Base-by-base conservation (phyloP, 176 grass and related monocot genomes). In the Poa pratensis region DNA sequence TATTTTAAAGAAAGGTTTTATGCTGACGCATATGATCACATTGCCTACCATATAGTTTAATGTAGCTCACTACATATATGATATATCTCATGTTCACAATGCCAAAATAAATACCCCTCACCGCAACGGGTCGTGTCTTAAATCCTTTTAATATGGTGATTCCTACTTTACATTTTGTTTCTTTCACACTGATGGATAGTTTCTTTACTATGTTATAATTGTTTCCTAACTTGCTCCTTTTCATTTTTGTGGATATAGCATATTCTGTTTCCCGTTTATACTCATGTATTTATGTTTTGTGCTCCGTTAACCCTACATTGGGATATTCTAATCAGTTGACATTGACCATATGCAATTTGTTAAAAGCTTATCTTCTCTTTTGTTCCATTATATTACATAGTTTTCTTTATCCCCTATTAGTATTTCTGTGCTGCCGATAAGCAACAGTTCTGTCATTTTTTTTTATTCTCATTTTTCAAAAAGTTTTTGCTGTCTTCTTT, bases 311-410 rank as follows among this genome's bases (percentile, higher is more conserved):
- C 43, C 17, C 45, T 84, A 52, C 24, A 23, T 53, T 39, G 24
- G 39, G 12, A 62, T 83, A 60, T 19, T 32, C 35, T 77, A 39
- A 55, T 59, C 42, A 67, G 50, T 68, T 80, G 39, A 37, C 27
- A 69, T 5, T 80, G 26, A 13, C 57, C 32, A 18, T 42, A n/a
- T 66, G 57, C 24, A 37, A 70, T 7, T 66, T 75, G 28, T 43
- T 67, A 46, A 23, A 22, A 49, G 14, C 64, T 70, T 52, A 80
- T 74, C 18, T 72, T 84, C 22, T 37, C 35, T 5, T 78, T 72
- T 74, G 2, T 57, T 51, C 34, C 42, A 18, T 55, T 55, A 24
- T 66, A 40, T 51, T 7, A 7, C 17, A 23, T 53, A 10, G 66
- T 30, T 51, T 78, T 64, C 42, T 71, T 84, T 63, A 82, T 42